Conservation (phyloP, 1,139 yeast species). For the Debaryomyces psychrophilus region DNA sequence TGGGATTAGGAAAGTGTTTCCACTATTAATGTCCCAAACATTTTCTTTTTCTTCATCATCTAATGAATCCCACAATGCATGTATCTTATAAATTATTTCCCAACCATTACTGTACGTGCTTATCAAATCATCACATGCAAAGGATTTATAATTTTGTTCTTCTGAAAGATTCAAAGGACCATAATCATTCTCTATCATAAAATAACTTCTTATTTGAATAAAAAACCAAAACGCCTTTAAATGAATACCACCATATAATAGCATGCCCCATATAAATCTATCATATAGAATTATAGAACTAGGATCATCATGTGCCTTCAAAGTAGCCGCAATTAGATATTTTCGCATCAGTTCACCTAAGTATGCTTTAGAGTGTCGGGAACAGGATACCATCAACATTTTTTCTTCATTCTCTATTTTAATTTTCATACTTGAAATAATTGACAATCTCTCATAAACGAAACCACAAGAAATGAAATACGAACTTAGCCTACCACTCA, state of each 20-base stretch:
- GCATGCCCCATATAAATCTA: constrained; percentile 40
- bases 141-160: constrained; percentile 20
- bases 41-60: constrained; percentile 15
- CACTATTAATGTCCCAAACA: constrained; percentile 24
- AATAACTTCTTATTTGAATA: constrained; percentile 32
- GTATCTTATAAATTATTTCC: constrained; percentile 24
- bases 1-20: constrained; percentile 26
- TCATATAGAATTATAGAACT: constrained; percentile 32
- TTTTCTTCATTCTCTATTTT: constrained; percentile 13
- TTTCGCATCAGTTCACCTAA: constrained; percentile 36
- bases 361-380: constrained; percentile 15
- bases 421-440: constrained; percentile 13
- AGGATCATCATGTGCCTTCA: constrained; percentile 40
- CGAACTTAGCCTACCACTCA: constrained; percentile 20
- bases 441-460: constrained; percentile 24
- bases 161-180: constrained; percentile 24
- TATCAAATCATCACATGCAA: constrained; percentile 16
- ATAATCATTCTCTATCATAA: constrained; percentile 24
- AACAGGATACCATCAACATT: constrained; percentile 4
- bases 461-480: constrained; percentile 25
- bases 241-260: constrained; percentile 49
- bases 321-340: constrained; percentile 32
- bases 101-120: constrained; percentile 25
- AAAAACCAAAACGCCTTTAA: constrained; percentile 46
- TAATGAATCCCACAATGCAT: constrained; percentile 16